phyloP scores from a whole-genome alignment of 306 rosid genomes.

The Cajanus cajan region DNA sequence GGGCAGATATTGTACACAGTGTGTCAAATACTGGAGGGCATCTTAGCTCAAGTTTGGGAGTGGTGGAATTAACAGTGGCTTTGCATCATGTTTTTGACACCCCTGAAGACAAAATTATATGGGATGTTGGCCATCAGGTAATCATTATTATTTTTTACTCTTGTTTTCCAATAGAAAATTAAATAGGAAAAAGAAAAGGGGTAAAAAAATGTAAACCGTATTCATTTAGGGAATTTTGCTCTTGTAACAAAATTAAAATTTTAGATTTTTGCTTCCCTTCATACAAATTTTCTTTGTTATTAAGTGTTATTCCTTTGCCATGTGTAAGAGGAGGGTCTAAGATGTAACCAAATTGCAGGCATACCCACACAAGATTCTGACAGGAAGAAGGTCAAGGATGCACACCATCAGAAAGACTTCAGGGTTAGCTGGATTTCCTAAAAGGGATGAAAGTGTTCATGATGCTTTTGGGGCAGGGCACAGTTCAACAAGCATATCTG shows the following conservation, averaged over 20 bases:
- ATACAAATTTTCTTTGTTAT: neutral
- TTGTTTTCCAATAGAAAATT: neutral
- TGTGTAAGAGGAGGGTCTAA: slow-evolving; percentile 34
- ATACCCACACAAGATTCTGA: slow-evolving; percentile 91
- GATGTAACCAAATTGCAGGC: slow-evolving; percentile 57
- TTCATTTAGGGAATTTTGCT: neutral
- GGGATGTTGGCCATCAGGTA: slow-evolving; percentile 99
- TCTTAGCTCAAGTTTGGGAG: slow-evolving; percentile 95
- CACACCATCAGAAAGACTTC: slow-evolving; percentile 86
- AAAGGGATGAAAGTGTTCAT: slow-evolving; percentile 83
- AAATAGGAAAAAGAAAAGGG: neutral
- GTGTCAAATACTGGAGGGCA: slow-evolving; percentile 84
- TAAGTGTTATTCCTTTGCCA: neutral
- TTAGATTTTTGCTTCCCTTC: neutral
- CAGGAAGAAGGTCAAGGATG: slow-evolving; percentile 89
- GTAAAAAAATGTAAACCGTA: neutral
- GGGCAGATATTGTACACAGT: slow-evolving; percentile 69
- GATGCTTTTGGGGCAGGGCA: slow-evolving; percentile 96
- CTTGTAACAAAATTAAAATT: neutral
- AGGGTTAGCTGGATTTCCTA: slow-evolving; percentile 92
- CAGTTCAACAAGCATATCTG: slow-evolving; percentile 96
- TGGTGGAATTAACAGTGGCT: slow-evolving; percentile 80
- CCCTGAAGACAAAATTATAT: slow-evolving; percentile 82
- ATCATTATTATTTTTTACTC: neutral
- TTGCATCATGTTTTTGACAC: slow-evolving; percentile 86